phyloP scores from a whole-genome alignment of 805 yeast species.

The Ogataea dorogensis region DNA sequence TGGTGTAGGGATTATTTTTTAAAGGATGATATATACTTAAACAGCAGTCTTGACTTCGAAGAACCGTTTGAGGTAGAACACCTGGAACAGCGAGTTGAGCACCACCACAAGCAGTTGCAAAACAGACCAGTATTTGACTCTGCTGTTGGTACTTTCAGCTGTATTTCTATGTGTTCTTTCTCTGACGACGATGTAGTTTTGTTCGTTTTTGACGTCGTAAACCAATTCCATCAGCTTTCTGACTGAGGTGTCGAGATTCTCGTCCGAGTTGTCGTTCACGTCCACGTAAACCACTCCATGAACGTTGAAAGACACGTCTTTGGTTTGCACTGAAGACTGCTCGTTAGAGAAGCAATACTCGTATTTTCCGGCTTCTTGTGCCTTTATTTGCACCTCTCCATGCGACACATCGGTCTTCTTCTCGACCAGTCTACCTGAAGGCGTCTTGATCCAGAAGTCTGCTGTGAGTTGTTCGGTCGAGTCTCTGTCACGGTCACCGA shows the following conservation, averaged over 20 bases:
- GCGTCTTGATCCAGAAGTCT: slow-evolving; percentile 56
- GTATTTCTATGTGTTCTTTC: slow-evolving; percentile 98
- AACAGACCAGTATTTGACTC: slow-evolving; percentile 97
- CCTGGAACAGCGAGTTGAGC: slow-evolving; percentile 86
- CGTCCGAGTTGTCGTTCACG: slow-evolving; percentile 60
- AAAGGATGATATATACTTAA: no score
- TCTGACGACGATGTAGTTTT: slow-evolving; percentile 87
- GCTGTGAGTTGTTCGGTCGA: slow-evolving; percentile 61
- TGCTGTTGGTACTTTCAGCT: slow-evolving; percentile 93
- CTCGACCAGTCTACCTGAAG: slow-evolving; percentile 49
- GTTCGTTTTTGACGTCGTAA: slow-evolving; percentile 88
- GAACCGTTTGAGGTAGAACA: slow-evolving; percentile 88
- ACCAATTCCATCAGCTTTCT: slow-evolving; percentile 71
- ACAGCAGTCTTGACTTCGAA: slow-evolving; percentile 93
- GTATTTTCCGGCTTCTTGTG: slow-evolving; percentile 69
- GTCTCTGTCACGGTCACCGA: slow-evolving; percentile 81
- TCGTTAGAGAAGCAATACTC: slow-evolving; percentile 92
- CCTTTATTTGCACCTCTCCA: slow-evolving; percentile 72
- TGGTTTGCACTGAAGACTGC: slow-evolving; percentile 63
- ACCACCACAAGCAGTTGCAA: slow-evolving; percentile 87
- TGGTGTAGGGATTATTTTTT: slow-evolving; percentile 8
- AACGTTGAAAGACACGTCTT: slow-evolving; percentile 92
- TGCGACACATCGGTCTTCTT: slow-evolving; percentile 62
- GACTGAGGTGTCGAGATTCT: slow-evolving; percentile 82
- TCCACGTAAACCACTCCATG: slow-evolving; percentile 90